A percentile compares a stretch with the other conserved stretches of the same genome.
phyloP scores from a whole-genome alignment of 2,329 filamentous ascomycete genomes.

The Ophiostoma sp. region DNA sequence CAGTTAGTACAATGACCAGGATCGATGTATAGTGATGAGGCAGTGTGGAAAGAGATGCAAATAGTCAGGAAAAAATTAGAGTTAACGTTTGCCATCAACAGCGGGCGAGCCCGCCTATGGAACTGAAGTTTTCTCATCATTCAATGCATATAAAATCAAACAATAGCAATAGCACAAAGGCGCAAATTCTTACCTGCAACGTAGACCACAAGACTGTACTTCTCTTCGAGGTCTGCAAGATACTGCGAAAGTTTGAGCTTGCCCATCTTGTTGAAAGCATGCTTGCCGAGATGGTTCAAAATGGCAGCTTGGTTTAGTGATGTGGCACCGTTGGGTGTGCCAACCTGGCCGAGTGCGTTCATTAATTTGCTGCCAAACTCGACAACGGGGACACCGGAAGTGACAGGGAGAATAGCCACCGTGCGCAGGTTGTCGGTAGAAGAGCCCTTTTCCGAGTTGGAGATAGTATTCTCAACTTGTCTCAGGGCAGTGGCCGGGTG shows the following conservation, averaged over 20 bases:
- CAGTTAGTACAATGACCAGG: neutral
- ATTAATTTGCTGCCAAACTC: constrained; percentile 90
- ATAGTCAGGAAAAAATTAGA: constrained; percentile 64
- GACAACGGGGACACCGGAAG: constrained; percentile 83
- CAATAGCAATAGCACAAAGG: neutral
- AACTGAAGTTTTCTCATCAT: constrained; percentile 51
- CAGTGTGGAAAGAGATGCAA: constrained; percentile 15
- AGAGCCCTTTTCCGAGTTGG: constrained; percentile 61
- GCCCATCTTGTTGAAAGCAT: constrained; percentile 96
- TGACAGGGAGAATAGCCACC: constrained; percentile 85
- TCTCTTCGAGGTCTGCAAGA: constrained; percentile 92
- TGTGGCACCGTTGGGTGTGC: constrained; percentile 81
- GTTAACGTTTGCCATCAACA: constrained; percentile 54
- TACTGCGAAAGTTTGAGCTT: constrained; percentile 95
- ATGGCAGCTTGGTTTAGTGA: constrained; percentile 91
- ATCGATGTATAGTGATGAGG: neutral
- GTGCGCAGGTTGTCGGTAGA: constrained; percentile 91
- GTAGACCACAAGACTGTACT: constrained; percentile 91
- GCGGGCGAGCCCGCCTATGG: constrained; percentile 45
- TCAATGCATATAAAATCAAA: constrained; percentile 21
- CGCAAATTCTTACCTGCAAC: constrained; percentile 60
- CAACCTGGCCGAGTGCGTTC: constrained; percentile 82
- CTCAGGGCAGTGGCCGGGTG: constrained; percentile 64
- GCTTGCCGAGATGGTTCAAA: constrained; percentile 86
- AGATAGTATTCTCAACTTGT: constrained; percentile 52